Percentiles rank a stretch among this genome's conserved stretches.
Conservation (phyloP, 805 yeast genomes). For the Schwanniomyces occidentalis region DNA sequence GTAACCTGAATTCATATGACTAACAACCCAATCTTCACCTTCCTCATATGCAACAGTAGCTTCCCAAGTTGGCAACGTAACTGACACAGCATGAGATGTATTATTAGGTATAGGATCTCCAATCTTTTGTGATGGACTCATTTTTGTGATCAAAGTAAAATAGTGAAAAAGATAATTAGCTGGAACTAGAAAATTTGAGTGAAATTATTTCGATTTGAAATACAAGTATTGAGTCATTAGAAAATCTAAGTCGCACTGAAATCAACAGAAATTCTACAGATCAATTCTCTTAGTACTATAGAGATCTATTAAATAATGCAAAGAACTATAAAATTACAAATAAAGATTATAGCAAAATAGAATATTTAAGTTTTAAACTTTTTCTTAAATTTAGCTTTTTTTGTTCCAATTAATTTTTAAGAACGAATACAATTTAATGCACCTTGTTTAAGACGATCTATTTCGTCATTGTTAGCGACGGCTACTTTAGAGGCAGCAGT, state of each 20-base stretch:
- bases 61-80: slow-evolving; percentile 93
- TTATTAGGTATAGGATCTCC: slow-evolving; percentile 90
- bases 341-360: too few species aligned
- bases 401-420: too few species aligned
- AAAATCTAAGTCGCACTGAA: too few species aligned
- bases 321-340: too few species aligned
- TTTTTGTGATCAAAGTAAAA: not conserved
- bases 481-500: slow-evolving; percentile 27
- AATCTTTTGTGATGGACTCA: slow-evolving; percentile 44
- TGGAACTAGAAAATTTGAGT: too few species aligned
- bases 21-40: slow-evolving; percentile 78
- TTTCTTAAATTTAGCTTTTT: slow-evolving; percentile 1
- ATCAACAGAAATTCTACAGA: too few species aligned
- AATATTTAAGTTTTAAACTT: slow-evolving; percentile 1
- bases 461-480: slow-evolving; percentile 22
- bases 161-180: too few species aligned
- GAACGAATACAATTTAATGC: slow-evolving; percentile 74
- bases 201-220: too few species aligned
- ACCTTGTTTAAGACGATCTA: slow-evolving; percentile 62
- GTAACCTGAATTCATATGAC: slow-evolving; percentile 81
- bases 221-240: too few species aligned
- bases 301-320: too few species aligned
- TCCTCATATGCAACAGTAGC: slow-evolving; percentile 92
- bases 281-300: too few species aligned
- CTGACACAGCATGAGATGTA: slow-evolving; percentile 92